Evolutionary conservation across 768 basidiomycete genomes (phyloP).

Genomic region (Daedaleopsis nitida): DNA sequence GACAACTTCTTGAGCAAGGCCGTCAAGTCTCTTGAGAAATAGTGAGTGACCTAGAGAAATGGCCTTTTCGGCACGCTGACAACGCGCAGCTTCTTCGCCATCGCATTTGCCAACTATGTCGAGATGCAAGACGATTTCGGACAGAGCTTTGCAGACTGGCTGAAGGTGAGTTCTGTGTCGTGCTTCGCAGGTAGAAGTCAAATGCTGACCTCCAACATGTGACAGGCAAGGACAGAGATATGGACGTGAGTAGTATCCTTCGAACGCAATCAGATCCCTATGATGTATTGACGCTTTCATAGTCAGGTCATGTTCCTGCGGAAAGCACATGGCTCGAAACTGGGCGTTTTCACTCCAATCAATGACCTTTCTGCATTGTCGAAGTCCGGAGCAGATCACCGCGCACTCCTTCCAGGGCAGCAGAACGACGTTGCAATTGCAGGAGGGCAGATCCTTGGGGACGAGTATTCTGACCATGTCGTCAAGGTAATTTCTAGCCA

Average conservation of each 20-base stretch:
- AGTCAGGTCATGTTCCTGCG: conserved; percentile 89
- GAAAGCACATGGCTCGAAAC: conserved; percentile 74
- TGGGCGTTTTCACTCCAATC: conserved; percentile 91
- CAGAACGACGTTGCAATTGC: conserved; percentile 73
- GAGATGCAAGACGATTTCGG: conserved; percentile 59
- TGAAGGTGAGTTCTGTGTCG: conserved; percentile 55
- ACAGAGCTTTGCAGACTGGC: conserved; percentile 83
- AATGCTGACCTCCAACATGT: not conserved
- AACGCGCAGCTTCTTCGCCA: conserved; percentile 79
- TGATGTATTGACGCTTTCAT: not conserved
- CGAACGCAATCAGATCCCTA: too few species aligned
- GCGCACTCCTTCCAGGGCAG: conserved; percentile 63
- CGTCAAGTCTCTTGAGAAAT: conserved; percentile 82
- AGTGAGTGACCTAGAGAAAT: conserved; percentile 50
- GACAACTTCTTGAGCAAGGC: conserved; percentile 66
- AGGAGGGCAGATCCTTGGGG: conserved; percentile 87
- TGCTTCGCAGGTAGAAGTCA: not conserved
- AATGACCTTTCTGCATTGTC: conserved; percentile 85
- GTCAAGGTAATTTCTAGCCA: conserved; percentile 62
- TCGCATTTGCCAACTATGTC: conserved; percentile 90
- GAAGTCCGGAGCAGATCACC: conserved; percentile 59
- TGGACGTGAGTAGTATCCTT: conserved; percentile 67
- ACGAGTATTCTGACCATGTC: conserved; percentile 95
- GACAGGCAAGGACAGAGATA: conserved; percentile 80
- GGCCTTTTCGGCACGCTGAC: not conserved